Base-by-base conservation (phyloP, 75 land plant genomes). In the Selaginella tamariscina region DNA sequence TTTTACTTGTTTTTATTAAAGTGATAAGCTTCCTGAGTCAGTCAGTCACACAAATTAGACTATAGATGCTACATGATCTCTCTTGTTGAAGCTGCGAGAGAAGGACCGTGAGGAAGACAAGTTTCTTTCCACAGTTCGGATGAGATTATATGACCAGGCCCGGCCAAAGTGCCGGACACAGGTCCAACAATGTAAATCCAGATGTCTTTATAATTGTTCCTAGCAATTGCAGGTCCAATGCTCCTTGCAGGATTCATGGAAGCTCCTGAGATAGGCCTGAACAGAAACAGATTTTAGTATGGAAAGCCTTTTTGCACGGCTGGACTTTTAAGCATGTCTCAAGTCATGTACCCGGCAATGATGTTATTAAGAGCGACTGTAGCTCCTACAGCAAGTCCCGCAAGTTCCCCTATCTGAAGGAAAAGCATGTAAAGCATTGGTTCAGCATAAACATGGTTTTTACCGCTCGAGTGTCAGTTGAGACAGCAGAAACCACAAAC, bases 121-220 rank as follows among this genome's bases (percentile, higher is more conserved):
- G 15, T 39, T 39, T 15, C 15, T 39, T 5, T 39, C 49, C 5
- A 39, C 49, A 39, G 49, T 39, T 39, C 89, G 69, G 33, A 89
- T 81, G 33, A 82, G 29, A 32, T 84, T 87, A 66, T 90, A 90
- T n/a, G 82, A 74, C 82, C 79, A 84, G 5, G 88, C 91, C 1
- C 96, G 13, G 65, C 65, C 0, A 85, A 28, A 0, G 94, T 79
- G 26, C 62, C 62, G 24, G 21, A 21, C 21, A 59, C 62, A 23
- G 62, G 62, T 21, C 62, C 26, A 26, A 59, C 62, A 59, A 59
- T 21, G 26, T 59, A 59, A 59, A 59, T 59, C 62, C 62, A 59
- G 8, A 59, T n/a, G 26, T 59, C 27, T 5, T 8, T 8, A 26
- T 23, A 59, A n/a, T 59, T 59, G 62, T 59, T 59, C 21, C 27